Evolutionary conservation across 169 alveolate species (phyloP), one percentile per base, ranked within the genome.

Genomic region (Babesia gibsoni): DNA sequence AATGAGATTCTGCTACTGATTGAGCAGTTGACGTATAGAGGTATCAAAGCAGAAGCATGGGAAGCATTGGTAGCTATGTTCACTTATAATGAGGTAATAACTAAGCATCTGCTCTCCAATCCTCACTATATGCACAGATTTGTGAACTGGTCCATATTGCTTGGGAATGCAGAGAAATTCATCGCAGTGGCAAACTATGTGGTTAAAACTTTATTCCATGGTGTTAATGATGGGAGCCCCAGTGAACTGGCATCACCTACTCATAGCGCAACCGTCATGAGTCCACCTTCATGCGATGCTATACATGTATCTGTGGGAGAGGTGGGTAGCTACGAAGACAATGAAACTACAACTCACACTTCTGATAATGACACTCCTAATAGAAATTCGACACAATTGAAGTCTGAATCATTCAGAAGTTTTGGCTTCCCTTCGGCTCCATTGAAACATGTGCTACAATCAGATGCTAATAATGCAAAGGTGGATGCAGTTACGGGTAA

Each of bases 61-160:
- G 79, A 69, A 8, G 73, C 54, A 12, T 48, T 79, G 10, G 18
- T 69, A 18, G 88, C 83, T 3, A 35, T 79, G 75, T 32, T 25
- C 35, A 35, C 83, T 25, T 68, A 68, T 54, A 79, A 79, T 39
- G 53, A 73, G 32, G 61, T 61, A 14, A 16, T 79, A 2, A n/a
- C 88, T 2, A 52, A 32, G 45, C 88, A 79, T 35, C 2, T 79
- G 35, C 9, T 79, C 30, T 52, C 84, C 20, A 58, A 39, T 33
- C 88, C 88, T 23, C 46, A 42, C 43, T 65, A 43, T 23, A 69
- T 79, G 83, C 88, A 79, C 42, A 53, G 88, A 27, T 79, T 79
- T 53, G 43, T 79, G 6, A 68, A 68, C 37, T 27, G 57, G 57
- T 52, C 88, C 10, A 29, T 35, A 1, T 37, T 52, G 52, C 25